Evolutionary conservation across 306 rosid species (phyloP), one percentile per base, ranked within the genome.

Genomic region (Carpinus viminea): DNA sequence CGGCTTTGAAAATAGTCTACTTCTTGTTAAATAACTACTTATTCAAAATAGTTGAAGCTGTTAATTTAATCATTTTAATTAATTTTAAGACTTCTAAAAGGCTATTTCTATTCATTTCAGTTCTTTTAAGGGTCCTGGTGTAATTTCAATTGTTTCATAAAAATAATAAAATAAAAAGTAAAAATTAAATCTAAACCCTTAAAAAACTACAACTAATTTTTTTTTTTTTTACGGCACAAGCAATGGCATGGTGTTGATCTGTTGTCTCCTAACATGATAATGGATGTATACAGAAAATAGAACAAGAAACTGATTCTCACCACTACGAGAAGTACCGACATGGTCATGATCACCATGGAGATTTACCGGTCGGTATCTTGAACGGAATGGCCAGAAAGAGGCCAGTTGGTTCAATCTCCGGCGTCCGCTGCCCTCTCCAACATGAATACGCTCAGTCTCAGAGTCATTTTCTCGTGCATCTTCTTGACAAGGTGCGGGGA

Each of bases 301-400:
- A 73, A 15, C 38, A 26, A 11, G 56, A 74, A 48, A 11, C 43
- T 26, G 76, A 36, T 73, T 31, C 76, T 79, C 74, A 91, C 91
- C 92, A 68, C 77, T 72, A 79, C 83, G 56, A 70, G 93, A 66
- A 50, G 82, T 50, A 79, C 80, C 53, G 66, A 55, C 17, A 26
- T 21, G 59, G 51, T 10, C 70, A 43, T 38, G 43, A 38, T 41
- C 70, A 13, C 59, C 48, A 8, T 57, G 82, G n/a, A 88, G 97
- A 38, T 77, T 80, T 75, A 88, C 80, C 59, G 82, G 90, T 28
- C 86, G 88, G 77, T 81, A 64, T 77, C 96, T 82, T 28, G 80
- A 41, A 21, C 84, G 86, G 52, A 89, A 92, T 10, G 95, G 98
- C 97, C 93, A 93, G 38, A 89, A 2, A 50, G 89, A 79, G 16